Base-by-base conservation (phyloP, 2,329 filamentous ascomycete species). In the Fusarium poae region DNA sequence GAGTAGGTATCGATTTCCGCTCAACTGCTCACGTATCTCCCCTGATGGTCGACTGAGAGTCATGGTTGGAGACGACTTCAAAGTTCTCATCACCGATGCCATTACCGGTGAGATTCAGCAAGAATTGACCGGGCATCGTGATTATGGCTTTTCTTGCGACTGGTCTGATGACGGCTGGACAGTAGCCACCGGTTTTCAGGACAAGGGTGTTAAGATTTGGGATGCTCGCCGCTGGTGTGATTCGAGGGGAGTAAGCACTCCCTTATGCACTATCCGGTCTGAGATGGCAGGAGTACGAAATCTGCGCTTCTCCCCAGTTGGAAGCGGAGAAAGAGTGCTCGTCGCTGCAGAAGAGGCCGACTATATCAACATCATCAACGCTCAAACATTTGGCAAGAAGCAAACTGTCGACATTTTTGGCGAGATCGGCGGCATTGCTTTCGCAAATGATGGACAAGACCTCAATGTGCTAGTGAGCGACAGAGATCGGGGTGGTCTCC, bases 81-180 rank as follows among this genome's bases (percentile, higher is more conserved):
- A 91, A 39, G 88, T 90, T 0, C 80, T 90, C 50, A 91, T 95
- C 73, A 86, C 88, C 16, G 86, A 92, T 65, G 88, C 91, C 13
- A 91, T 92, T 57, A 88, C 85, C 15, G 89, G 91, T 16, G 80
- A 84, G 62, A 82, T 81, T 57, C 83, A 86, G 66, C 83, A 90
- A 69, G 79, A 81, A 27, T 84, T 94, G 3, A 78, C 81, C 6
- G 89, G 90, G 3, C 91, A 93, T 74, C 82, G 82, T 16, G 91
- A 94, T 74, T 91, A 85, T 70, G 91, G 89, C 3, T 95, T 94
- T 73, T 88, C 92, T 3, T 93, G 91, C 73, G 92, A 91, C 69
- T 95, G 92, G 92, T 90, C 91, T 20, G 88, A 91, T 54, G 90
- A 94, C 75, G 92, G 91, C 32, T 89, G 89, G 80, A 90, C 89